Evolutionary conservation across 768 basidiomycete species (phyloP).

Genomic region (Leccinum barrowsii): DNA sequence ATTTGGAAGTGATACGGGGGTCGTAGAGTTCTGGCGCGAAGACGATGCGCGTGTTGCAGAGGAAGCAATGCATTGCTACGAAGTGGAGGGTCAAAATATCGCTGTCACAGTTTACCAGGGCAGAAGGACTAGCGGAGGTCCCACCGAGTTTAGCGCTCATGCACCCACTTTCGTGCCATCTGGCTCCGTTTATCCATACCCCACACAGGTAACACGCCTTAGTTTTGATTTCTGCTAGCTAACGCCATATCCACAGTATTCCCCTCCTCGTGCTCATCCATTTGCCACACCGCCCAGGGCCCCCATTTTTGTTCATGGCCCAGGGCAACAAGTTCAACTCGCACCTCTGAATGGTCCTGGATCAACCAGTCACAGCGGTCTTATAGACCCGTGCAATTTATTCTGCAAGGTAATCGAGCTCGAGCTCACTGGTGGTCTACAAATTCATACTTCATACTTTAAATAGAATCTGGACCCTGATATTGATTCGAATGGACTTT

Average conservation of each 20-base stretch:
- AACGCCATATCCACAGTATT: slow-evolving; percentile 44
- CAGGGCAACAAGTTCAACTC: slow-evolving; percentile 86
- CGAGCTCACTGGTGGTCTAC: neutral
- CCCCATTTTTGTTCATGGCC: slow-evolving; percentile 72
- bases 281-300: slow-evolving; percentile 38
- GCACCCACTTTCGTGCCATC: slow-evolving; percentile 78
- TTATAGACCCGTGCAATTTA: slow-evolving; percentile 87
- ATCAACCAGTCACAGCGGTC: slow-evolving; percentile 78
- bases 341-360: slow-evolving; percentile 73
- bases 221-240: neutral
- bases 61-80: slow-evolving; percentile 78
- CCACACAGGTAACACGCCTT: slow-evolving; percentile 47
- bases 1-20: slow-evolving; percentile 72
- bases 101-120: slow-evolving; percentile 77
- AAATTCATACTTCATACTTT: slow-evolving; percentile 1
- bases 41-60: slow-evolving; percentile 79
- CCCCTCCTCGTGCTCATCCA: slow-evolving; percentile 59
- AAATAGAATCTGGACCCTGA: slow-evolving; percentile 77
- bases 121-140: slow-evolving; percentile 49
- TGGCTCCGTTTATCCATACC: slow-evolving; percentile 60
- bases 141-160: slow-evolving; percentile 66
- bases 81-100: slow-evolving; percentile 81
- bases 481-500: slow-evolving; percentile 82
- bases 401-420: slow-evolving; percentile 69
- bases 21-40: slow-evolving; percentile 86